A percentile compares a stretch with the other conserved stretches of the same genome.
Evolutionary conservation across 139 green algal genomes (phyloP).

Genomic region (Tetradesmus obliquus): DNA sequence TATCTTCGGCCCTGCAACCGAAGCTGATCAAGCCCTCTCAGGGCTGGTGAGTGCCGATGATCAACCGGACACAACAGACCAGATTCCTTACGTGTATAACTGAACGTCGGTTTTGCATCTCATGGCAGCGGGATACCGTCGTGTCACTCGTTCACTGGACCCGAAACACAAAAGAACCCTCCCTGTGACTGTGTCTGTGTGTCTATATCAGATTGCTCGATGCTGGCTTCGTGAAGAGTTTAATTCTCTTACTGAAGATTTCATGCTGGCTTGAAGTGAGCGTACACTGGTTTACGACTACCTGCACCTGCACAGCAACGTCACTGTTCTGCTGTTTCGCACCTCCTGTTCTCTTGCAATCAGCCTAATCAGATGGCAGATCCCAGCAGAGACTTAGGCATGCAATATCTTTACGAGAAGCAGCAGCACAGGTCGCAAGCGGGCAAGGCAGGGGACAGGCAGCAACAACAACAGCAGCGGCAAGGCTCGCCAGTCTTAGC

Average conservation of each 20-base stretch:
- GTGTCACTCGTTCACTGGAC: not conserved
- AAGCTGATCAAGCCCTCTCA: not conserved
- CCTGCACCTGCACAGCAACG: not conserved
- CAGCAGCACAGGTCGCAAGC: not conserved
- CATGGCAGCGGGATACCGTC: no score
- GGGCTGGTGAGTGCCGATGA: not conserved
- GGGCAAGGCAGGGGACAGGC: not conserved
- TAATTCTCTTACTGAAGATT: no score
- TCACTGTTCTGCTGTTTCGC: not conserved
- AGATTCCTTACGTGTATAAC: no score
- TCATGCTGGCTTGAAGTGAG: not conserved
- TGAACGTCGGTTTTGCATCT: no score
- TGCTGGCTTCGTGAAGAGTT: no score
- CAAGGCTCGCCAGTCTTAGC: not conserved
- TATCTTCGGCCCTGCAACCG: not conserved
- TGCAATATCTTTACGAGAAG: slow-evolving; percentile 20
- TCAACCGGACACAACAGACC: not conserved
- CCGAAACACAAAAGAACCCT: not conserved
- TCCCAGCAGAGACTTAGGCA: not conserved
- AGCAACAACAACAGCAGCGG: not conserved
- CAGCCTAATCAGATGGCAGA: not conserved
- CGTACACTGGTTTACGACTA: not conserved
- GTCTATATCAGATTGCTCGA: no score
- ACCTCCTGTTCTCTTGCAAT: not conserved
- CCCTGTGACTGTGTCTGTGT: not conserved